Evolutionary conservation across 192 early-diverging fungal genomes (phyloP), one percentile per base, ranked within the genome.

Genomic region (Phycomyces nitens): DNA sequence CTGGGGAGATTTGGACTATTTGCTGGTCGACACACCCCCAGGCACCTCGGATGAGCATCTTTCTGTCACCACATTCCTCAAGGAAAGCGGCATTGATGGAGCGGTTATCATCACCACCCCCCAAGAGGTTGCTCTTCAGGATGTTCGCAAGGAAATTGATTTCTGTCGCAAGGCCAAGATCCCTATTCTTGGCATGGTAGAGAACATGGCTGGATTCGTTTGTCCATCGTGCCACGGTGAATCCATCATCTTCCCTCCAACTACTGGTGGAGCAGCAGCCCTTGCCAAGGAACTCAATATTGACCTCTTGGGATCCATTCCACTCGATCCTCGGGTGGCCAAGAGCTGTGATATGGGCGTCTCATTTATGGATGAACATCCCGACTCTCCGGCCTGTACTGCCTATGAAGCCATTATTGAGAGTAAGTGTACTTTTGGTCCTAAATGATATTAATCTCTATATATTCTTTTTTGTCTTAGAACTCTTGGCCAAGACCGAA

Each of bases 141-240:
- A 99, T 77, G 97, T 99, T n/a, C 85, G 95, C 54, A 97, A 95
- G 77, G 97, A 99, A 77, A 86, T 98, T 64, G 94, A 89, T 74
- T 99, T 99, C 70, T 99, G 97, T 74, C 72, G 78, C 34, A 95
- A 97, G 67, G 93, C 95, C 56, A 87, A 86, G 41, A 76, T 99
- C 54, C 88, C 87, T 1, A 86, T 99, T 42, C 78, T 98, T 18
- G 97, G 97, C 0, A 79, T 99, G 7, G 87, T 99, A 5, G 97
- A 99, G 71, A 98, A 98, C 70, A 97, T 99, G 97, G 88, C 87
- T 58, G 97, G 96, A 3, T 99, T 96, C 76, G 89, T 98, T 6
- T 99, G 97, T 62, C 95, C 94, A 1, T 82, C 81, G 21, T 99
- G 97, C 72, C 63, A 69, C 50, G 83, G 81, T 49, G 84, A 90